Base-by-base conservation (phyloP, 345 rosid species). In the Euphorbia tirucalli region DNA sequence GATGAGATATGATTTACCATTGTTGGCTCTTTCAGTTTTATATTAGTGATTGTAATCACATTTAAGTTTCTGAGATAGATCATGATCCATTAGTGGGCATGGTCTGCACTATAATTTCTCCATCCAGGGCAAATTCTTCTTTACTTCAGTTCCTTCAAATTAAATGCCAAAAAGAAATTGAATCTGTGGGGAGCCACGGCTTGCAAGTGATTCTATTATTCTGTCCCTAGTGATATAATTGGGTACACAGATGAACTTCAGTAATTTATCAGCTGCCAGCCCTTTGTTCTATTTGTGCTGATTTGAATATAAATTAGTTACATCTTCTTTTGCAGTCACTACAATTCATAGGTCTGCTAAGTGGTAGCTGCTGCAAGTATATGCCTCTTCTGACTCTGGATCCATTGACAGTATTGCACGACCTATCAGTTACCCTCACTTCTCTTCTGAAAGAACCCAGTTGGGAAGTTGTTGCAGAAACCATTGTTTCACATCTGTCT, bases 321-420 rank as follows among this genome's bases (percentile, higher is more conserved):
- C 49, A 13, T 24, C 15, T 82, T 68, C 46, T 60, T 61, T 27
- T 71, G 21, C 89, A 93, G 98, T 87, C 92, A 37, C 74, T 94
- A 52, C 74, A 75, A 65, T 90, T 91, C 43, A 27, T 92, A 0
- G 96, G 95, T 71, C 88, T 94, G 21, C 83, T 94, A 58, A 86
- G 90, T 14, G 87, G 96, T 57, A 87, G 91, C 79, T 86, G 93
- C 83, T 87, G 93, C 82, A 89, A 86, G 77, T 94, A 90, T 74
- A 92, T 90, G 98, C 93, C 97, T 35, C 82, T 91, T 74, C 82
- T 94, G 69, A 85, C 86, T 72, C 68, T 87, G 68, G 96, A 94
- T 73, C 79, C 41, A 28, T 50, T 72, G 19, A 84, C 84, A 0
- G 86, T 90, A 58, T 71, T 91, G 73, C 78, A 79, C 11, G 95